Evolutionary conservation across 345 rosid genomes (phyloP), one percentile per base, ranked within the genome.

Genomic region (Bruguiera parviflora): DNA sequence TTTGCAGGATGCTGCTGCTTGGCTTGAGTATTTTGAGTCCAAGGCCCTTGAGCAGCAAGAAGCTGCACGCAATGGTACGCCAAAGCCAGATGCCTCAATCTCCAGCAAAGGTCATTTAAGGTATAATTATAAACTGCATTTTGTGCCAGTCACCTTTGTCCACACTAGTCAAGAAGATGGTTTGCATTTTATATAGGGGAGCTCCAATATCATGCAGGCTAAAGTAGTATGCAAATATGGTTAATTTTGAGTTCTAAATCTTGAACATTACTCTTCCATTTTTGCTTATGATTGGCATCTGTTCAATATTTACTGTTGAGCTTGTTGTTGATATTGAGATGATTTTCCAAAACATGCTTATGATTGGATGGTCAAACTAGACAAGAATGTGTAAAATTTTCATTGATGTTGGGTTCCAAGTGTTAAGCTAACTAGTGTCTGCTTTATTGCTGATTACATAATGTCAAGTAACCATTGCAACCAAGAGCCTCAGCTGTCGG

Each of bases 101-200:
- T 77, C 80, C 39, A 77, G 80, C 24, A 77, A 77, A 77, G 80
- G 80, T 19, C 80, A 77, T 65, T 72, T 77, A 58, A 77, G 80
- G 80, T 77, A 69, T 69, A 63, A 49, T 63, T 43, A 25, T 53
- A 22, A 5, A 28, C 57, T 46, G 47, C 58, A 21, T 57, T 58
- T 21, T 53, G 39, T 24, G 9, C 20, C 15, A 39, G 46, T 57
- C 35, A 29, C 43, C 51, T 37, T 16, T 56, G 51, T 31, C 52
- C 60, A 58, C 53, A 31, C 9, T n/a, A 18, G 57, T 43, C 46
- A 21, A 47, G 61, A 29, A 19, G 59, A 64, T 64, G 28, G 28
- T 27, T 25, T 15, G 35, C 28, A 63, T 35, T 5, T 18, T 29
- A 5, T 28, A 58, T 5, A 32, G 37, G 52, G 39, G 27, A 58